These are phyloP conservation scores for Nemophila menziesii DNA, from an alignment of 257 asterid species.

Conservation along the genomic window DNA sequence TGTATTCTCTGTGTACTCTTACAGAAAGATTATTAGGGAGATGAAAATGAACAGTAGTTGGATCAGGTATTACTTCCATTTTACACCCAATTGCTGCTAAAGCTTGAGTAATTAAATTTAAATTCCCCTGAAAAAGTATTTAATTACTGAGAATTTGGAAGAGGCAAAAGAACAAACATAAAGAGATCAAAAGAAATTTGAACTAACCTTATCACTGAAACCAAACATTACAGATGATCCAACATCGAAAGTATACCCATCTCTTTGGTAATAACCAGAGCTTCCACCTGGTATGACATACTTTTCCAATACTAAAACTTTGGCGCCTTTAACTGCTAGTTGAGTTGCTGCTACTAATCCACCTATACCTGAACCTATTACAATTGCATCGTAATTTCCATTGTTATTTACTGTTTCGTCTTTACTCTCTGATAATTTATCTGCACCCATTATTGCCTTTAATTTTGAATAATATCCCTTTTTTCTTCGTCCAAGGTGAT, in stretches of 20 bases:
- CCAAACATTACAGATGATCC: constrained; percentile 99
- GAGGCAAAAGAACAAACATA: neutral
- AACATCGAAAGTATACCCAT: constrained; percentile 87
- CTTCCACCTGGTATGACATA: constrained; percentile 98
- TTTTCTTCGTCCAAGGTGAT: constrained; percentile 13
- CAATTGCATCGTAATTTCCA: constrained; percentile 49
- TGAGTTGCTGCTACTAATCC: constrained; percentile 97
- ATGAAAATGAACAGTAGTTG: constrained; percentile 92
- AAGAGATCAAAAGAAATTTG: neutral
- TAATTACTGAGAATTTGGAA: constrained; percentile 2
- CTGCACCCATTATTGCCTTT: constrained; percentile 41
- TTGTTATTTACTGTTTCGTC: constrained; percentile 16
- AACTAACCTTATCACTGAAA: constrained; percentile 87
- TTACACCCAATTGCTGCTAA: constrained; percentile 90
- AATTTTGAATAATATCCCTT: constrained; percentile 18
- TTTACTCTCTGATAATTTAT: constrained; percentile 19
- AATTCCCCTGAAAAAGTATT: constrained; percentile 54
- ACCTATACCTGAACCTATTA: constrained; percentile 88
- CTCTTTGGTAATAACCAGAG: constrained; percentile 79
- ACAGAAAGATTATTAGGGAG: constrained; percentile 77
- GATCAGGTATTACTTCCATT: constrained; percentile 87
- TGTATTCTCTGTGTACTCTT: constrained; percentile 70
- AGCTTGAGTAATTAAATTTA: constrained; percentile 90
- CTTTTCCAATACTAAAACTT: constrained; percentile 84
- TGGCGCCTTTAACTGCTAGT: constrained; percentile 89